Evolutionary conservation across 2,329 filamentous ascomycete species (phyloP), one percentile per base, ranked within the genome.

Genomic region (Cordyceps javanica): DNA sequence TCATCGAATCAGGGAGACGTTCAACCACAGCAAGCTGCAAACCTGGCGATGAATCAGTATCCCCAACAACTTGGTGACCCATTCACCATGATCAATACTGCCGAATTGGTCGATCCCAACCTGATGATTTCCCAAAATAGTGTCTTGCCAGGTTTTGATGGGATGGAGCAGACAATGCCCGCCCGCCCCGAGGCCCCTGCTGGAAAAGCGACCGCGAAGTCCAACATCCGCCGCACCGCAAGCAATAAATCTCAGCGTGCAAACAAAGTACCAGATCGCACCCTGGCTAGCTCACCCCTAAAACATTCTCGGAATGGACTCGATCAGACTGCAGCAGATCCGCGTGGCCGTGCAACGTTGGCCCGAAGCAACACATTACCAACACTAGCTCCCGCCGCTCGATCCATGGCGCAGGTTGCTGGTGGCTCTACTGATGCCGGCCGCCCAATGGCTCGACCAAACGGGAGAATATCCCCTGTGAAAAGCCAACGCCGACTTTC

Each of bases 91-190:
- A 70, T 76, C 38, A 75, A 70, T 48, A 71, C 76, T 6, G 72
- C 68, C 28, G 74, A 74, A 8, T 79, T 75, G n/a, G 82, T 87
- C 6, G 75, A 87, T 62, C 83, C 83, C 1, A 83, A 81, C 8
- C 71, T 87, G 16, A 69, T 87, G 8, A 82, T 83, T 65, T 80
- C 78, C 61, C 75, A 76, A 11, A 78, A 78, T 21, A 76, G 78
- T 3, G 66, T 68, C 55, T 74, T 81, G 70, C 74, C 78, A 41
- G 66, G 66, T 48, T 75, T 71, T 44, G 64, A 67, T 39, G 59
- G 63, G 11, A 63, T 70, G 41, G 61, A 67, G n/a, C 65, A 67
- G 19, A 69, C 69, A 36, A 60, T 67, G 36, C 5, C 55, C 63
- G 46, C 34, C 23, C n/a, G n/a, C n/a, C 46, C 53, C 21, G 32